Conservation (phyloP, 176 grass and related monocot genomes). For the Carex cristatella region DNA sequence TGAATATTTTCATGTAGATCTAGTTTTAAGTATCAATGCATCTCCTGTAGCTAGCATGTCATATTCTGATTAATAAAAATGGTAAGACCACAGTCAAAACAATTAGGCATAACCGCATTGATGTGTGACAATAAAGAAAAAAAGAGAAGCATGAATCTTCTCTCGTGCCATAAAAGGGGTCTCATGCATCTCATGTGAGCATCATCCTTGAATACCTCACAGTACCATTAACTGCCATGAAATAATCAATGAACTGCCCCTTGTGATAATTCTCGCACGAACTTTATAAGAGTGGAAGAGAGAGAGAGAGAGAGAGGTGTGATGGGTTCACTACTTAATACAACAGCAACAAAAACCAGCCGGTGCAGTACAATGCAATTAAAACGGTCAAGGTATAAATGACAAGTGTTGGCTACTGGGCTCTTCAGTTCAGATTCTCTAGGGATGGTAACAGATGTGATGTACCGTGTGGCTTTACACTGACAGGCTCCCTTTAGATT, state of each 20-base stretch:
- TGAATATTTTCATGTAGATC: background rate
- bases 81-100: conserved; percentile 21
- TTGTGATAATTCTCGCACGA: conserved; percentile 36
- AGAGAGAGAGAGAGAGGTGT: background rate
- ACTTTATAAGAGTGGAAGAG: background rate
- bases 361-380: conserved; percentile 12
- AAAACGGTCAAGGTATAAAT: conserved; percentile 44
- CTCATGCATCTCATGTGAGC: conserved; percentile 47
- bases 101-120: conserved; percentile 11
- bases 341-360: conserved; percentile 24
- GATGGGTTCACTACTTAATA: conserved; percentile 25
- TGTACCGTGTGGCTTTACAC: background rate
- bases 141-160: background rate
- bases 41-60: conserved; percentile 12
- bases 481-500: background rate
- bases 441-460: background rate
- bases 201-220: conserved; percentile 38
- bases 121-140: conserved; percentile 6
- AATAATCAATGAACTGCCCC: conserved; percentile 37
- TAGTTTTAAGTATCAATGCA: background rate
- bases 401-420: conserved; percentile 29
- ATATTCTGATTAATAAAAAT: conserved; percentile 5
- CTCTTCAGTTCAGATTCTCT: background rate
- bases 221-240: conserved; percentile 45
- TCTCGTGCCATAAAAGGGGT: conserved; percentile 29